Evolutionary conservation across 202 grass and related monocot species (phyloP).

Genomic region (Brachypodium distachyon): DNA sequence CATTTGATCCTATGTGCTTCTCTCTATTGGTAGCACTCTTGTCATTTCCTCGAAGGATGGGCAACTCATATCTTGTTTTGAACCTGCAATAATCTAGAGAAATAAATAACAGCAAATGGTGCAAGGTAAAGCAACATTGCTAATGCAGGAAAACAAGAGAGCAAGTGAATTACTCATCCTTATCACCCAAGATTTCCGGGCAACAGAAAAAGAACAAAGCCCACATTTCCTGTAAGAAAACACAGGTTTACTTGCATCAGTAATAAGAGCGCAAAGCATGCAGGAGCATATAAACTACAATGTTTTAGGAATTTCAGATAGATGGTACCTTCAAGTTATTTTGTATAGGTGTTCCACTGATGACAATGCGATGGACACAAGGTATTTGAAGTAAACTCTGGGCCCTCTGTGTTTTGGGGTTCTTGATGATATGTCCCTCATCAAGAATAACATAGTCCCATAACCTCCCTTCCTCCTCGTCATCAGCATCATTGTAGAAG

Average conservation of each 20-base stretch:
- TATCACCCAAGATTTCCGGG: slow-evolving; percentile 79
- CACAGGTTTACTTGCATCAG: not conserved
- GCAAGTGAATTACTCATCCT: slow-evolving; percentile 48
- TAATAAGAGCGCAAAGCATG: not conserved
- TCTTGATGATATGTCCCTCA: slow-evolving; percentile 98
- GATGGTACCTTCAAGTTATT: slow-evolving; percentile 80
- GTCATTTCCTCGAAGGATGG: slow-evolving; percentile 88
- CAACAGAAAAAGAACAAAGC: slow-evolving; percentile 92
- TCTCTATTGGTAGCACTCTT: slow-evolving; percentile 80
- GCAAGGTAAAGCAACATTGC: not conserved
- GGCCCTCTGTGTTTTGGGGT: slow-evolving; percentile 74
- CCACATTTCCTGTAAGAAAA: slow-evolving; percentile 84
- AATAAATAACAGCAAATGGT: slow-evolving; percentile 17
- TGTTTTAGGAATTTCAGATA: not conserved
- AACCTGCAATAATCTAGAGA: slow-evolving; percentile 43
- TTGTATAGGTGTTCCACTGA: slow-evolving; percentile 98
- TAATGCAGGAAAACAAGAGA: slow-evolving; percentile 5
- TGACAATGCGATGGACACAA: slow-evolving; percentile 70
- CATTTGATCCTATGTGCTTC: slow-evolving; percentile 71
- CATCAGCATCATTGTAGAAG: slow-evolving; percentile 37
- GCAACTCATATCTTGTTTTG: slow-evolving; percentile 65
- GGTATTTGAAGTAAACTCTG: slow-evolving; percentile 87
- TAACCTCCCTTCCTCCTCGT: slow-evolving; percentile 49
- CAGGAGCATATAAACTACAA: not conserved
- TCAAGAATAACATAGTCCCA: slow-evolving; percentile 92